Conservation (phyloP, 345 rosid genomes). For the Dovyalis caffra region DNA sequence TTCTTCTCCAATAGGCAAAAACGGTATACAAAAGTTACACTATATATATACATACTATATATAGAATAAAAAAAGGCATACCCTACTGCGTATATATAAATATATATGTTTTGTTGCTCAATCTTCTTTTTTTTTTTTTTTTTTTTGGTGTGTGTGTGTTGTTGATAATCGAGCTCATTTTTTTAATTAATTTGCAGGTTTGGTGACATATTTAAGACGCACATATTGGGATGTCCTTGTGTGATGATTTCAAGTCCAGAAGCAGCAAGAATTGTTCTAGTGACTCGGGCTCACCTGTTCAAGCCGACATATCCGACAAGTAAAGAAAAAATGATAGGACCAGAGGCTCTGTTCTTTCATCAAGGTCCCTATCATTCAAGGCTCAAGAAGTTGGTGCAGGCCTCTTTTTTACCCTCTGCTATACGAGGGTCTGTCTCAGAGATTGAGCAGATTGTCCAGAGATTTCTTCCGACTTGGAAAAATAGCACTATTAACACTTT, state of each 20-base stretch:
- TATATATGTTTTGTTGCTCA: neutral
- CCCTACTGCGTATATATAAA: neutral
- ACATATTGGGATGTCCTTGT: conserved; percentile 92
- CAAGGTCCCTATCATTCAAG: conserved; percentile 76
- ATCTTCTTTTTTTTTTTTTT: neutral
- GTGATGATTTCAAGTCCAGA: conserved; percentile 95
- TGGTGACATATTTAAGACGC: conserved; percentile 86
- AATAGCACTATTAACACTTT: conserved; percentile 59
- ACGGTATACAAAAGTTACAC: conserved; percentile 38
- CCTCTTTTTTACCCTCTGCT: conserved; percentile 69
- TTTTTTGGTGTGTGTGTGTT: too few species aligned
- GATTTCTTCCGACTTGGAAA: conserved; percentile 58
- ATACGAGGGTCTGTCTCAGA: conserved; percentile 62
- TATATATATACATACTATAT: neutral
- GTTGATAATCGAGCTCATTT: neutral
- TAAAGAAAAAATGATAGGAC: conserved; percentile 89
- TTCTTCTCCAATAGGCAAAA: conserved; percentile 76
- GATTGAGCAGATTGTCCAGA: conserved; percentile 63
- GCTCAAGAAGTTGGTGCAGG: conserved; percentile 68
- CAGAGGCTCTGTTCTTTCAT: conserved; percentile 80
- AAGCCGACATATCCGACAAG: conserved; percentile 92
- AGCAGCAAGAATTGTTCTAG: conserved; percentile 68
- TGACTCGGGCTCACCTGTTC: conserved; percentile 66
- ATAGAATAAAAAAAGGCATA: too few species aligned
- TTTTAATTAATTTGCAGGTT: too few species aligned